Evolutionary conservation across 371 early-diverging fungal genomes (phyloP), one percentile per base, ranked within the genome.

Genomic region (Lichtheimia corymbifera): DNA sequence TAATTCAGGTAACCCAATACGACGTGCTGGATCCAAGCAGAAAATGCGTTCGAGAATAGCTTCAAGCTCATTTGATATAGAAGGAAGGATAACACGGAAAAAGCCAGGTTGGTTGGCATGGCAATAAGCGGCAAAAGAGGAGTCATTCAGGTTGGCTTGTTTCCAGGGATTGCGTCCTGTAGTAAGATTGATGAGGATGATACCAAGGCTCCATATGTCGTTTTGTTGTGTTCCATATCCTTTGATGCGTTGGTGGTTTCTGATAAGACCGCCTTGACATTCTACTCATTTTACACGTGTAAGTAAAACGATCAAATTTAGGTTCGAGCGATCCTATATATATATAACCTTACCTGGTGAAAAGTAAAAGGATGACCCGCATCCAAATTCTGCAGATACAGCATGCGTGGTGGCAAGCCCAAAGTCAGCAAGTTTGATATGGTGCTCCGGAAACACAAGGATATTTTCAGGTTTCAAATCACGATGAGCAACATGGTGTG

Each of bases 391-490:
- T 22, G 75, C 78, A 6, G 91, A 88, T 41, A 84, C 82, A n/a
- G 73, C 59, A 56, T 87, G 84, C 41, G 78, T 79, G 9, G 91
- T 91, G 17, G 91, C 89, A 40, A 91, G 69, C 4, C 92, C 92
- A 84, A 91, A 91, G 73, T 91, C 92, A 5, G 91, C 88, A 49
- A 91, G 72, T 67, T 91, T 90, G 60, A 80, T 65, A 53, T 73
- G 68, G 15, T 58, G 55, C 24, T 74, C 55, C 6, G 69, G 68
- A 35, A 73, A 75, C 40, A 94, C 73, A 55, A 95, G 79, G 65
- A 94, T 88, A 77, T 96, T 96, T 72, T 96, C 96, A 14, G 96
- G 95, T 67, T 95, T 96, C 55, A 96, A 68, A 68, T 96, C 96
- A 54, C 96, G 89, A 74, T 96, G 96, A 63, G 87, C 89, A 30